phyloP scores from a whole-genome alignment of 129 eudicot species.

The Logfia minima region DNA sequence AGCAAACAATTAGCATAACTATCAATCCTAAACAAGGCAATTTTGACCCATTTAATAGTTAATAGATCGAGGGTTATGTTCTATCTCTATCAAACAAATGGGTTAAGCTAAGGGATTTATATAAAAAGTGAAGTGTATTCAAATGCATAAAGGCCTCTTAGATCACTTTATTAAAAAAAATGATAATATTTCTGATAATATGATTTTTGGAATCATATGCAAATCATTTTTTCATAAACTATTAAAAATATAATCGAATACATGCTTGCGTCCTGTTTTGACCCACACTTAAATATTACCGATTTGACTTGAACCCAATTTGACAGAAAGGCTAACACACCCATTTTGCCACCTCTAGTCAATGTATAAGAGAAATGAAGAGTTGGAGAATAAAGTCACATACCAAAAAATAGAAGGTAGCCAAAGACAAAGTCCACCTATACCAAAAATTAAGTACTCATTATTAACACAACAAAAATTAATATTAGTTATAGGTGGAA shows the following conservation, averaged over 20 bases:
- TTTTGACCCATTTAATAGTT: too few species aligned
- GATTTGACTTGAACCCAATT: too few species aligned
- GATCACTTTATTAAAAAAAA: not conserved
- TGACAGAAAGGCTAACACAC: too few species aligned
- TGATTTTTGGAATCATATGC: not conserved
- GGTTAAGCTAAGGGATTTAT: too few species aligned
- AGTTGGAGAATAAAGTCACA: slow-evolving; percentile 16
- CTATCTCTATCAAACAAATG: too few species aligned
- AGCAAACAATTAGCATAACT: not conserved
- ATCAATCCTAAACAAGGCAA: not conserved
- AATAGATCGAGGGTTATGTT: too few species aligned
- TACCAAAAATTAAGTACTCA: not conserved
- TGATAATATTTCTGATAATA: not conserved
- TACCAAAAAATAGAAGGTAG: slow-evolving; percentile 88
- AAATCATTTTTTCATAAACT: too few species aligned
- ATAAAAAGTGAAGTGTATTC: too few species aligned
- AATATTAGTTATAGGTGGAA: not conserved
- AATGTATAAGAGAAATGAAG: not conserved
- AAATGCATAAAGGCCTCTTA: not conserved
- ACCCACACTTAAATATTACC: too few species aligned
- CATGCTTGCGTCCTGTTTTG: too few species aligned
- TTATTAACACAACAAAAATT: not conserved
- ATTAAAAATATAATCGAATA: too few species aligned
- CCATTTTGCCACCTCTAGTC: not conserved
- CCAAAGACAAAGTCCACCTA: slow-evolving; percentile 88